A percentile compares a stretch with the other conserved stretches of the same genome.
Evolutionary conservation across 352 stramenopile genomes (phyloP).

Genomic region (Thalassiosira pacifica): DNA sequence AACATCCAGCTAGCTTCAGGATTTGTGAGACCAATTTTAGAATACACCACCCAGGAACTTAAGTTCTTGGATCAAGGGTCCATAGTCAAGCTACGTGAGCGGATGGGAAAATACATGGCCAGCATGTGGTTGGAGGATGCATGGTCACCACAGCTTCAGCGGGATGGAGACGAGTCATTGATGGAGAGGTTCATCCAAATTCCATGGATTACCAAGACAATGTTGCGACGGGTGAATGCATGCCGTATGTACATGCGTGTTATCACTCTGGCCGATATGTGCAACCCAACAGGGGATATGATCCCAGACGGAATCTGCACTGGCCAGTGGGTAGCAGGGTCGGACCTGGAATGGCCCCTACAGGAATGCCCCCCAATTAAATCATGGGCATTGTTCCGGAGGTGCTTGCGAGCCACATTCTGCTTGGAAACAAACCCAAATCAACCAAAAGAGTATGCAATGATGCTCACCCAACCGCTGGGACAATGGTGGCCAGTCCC

Average conservation of each 20-base stretch:
- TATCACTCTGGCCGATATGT: not conserved
- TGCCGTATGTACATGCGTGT: not conserved
- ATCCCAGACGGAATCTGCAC: not conserved
- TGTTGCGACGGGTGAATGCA: not conserved
- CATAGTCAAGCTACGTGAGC: not conserved
- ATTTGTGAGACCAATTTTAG: not conserved
- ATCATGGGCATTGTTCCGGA: not conserved
- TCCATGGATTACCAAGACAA: not conserved
- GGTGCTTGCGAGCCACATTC: not conserved
- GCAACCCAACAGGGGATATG: not conserved
- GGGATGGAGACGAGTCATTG: not conserved
- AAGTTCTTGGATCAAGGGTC: conserved; percentile 6
- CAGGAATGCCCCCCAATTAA: no score
- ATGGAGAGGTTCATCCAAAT: not conserved
- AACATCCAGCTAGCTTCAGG: conserved; percentile 14
- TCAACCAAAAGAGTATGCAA: not conserved
- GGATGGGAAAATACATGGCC: not conserved
- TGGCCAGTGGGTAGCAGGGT: conserved; percentile 1
- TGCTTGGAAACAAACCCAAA: not conserved
- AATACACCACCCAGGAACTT: not conserved
- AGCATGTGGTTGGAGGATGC: conserved; percentile 26
- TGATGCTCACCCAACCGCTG: not conserved
- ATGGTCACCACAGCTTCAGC: conserved; percentile 4
- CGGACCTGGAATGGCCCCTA: not conserved
- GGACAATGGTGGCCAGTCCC: not conserved